These are phyloP conservation scores for Apiotrichum siamense DNA, from an alignment of 1,284 basidiomycete species.

Conservation along the genomic window DNA sequence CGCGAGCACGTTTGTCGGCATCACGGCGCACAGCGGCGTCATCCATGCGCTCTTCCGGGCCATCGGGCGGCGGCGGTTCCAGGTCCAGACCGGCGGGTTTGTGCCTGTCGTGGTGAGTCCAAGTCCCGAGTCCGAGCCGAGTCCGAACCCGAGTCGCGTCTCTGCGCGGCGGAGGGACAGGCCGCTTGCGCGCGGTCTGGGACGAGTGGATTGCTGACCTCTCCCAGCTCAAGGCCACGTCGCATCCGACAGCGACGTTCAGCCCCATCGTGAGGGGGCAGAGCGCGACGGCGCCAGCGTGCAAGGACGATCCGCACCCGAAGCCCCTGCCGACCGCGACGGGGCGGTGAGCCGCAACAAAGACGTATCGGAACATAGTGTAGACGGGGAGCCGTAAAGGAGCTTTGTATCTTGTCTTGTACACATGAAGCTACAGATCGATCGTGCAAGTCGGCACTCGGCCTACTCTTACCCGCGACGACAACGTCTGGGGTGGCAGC, in stretches of 20 bases:
- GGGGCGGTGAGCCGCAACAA: no score
- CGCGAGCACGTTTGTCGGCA: constrained; percentile 28
- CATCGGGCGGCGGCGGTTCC: constrained; percentile 23
- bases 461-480: no score
- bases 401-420: no score
- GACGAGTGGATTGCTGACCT: background rate
- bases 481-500: no score
- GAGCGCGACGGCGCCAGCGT: constrained; percentile 19
- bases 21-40: constrained; percentile 42
- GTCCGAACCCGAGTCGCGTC: background rate
- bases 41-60: constrained; percentile 35
- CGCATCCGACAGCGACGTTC: constrained; percentile 17
- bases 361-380: no score
- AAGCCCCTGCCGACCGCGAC: no score
- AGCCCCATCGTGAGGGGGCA: constrained; percentile 17
- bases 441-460: no score
- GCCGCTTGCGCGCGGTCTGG: no score
- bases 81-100: constrained; percentile 29
- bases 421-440: no score
- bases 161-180: no score
- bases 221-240: constrained; percentile 18
- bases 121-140: background rate
- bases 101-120: constrained; percentile 23
- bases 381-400: no score
- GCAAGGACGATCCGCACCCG: no score